Evolutionary conservation across 331 rosid species (phyloP), one percentile per base, ranked within the genome.

Genomic region (Stylosanthes scabra): DNA sequence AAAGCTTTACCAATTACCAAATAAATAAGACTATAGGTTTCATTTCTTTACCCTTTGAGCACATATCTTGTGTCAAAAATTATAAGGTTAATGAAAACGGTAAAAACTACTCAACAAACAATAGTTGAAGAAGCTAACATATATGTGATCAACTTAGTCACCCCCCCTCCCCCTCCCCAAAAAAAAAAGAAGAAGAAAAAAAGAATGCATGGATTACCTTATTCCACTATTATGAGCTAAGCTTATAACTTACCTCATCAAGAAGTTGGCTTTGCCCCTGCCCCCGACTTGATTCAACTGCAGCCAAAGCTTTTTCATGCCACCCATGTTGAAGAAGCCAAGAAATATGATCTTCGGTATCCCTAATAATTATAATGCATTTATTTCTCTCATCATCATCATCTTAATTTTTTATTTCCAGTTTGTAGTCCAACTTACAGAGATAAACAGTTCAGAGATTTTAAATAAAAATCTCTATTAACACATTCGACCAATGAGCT

Each of bases 261-360:
- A 90, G 89, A 59, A 95, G 97, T 80, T 91, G 97, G 82, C 93
- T 88, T 59, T 89, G 87, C 47, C 99, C 97, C 71, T 89, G 87
- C 47, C 99, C 97, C 71, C 90, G 96, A 69, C 97, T 90, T 29
- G 97, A 92, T 85, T 95, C 97, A 71, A 92, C 96, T 9, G 87
- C 97, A 64, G 96, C 97, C 86, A 92, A 83, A 63, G 99, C 97
- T 75, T 90, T 92, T 80, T 95, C 97, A 71, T 95, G 99, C 81
- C 96, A 90, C 10, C 96, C 93, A 57, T 92, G 99, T 86, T 92
- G 90, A 83, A 95, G 97, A 84, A 95, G 96, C 97, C 99, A 95
- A 41, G 97, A 80, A 80, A 95, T 95, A 83, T 95, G 99, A 87
- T 95, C 99, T 80, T 95, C 97, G 8, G 97, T 86, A 88, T 95